phyloP scores from a whole-genome alignment of 2,329 filamentous ascomycete genomes.

The Cladosporium oxysporum region DNA sequence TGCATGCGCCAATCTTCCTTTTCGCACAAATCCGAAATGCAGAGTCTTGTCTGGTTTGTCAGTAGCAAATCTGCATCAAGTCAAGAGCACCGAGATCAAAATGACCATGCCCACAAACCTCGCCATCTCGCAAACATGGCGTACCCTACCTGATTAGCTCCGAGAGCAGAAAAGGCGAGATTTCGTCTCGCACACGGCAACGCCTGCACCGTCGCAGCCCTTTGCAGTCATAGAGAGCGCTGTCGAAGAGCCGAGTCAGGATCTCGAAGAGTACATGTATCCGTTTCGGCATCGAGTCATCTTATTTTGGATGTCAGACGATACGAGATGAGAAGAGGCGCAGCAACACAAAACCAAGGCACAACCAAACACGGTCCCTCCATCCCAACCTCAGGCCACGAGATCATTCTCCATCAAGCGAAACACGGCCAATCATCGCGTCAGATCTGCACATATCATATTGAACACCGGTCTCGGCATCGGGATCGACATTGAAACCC shows the following conservation, averaged over 20 bases:
- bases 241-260: background rate
- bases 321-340: background rate
- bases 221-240: background rate
- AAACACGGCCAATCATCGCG: constrained; percentile 14
- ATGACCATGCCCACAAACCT: background rate
- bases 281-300: no score
- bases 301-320: background rate
- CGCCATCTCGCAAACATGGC: background rate
- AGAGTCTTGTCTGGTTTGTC: background rate
- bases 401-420: background rate
- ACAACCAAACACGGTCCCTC: background rate
- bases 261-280: background rate
- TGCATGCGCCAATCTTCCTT: constrained; percentile 9
- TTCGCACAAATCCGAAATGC: constrained; percentile 9
- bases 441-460: background rate
- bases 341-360: constrained; percentile 1
- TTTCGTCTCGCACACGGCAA: no score
- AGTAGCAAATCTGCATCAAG: background rate
- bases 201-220: no score
- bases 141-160: no score
- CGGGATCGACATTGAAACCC: background rate
- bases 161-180: no score
- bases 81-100: background rate
- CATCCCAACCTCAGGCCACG: constrained; percentile 12
- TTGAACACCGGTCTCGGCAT: background rate